Base-by-base conservation (phyloP, 441 rosid genomes). In the Euphorbia celastroides region DNA sequence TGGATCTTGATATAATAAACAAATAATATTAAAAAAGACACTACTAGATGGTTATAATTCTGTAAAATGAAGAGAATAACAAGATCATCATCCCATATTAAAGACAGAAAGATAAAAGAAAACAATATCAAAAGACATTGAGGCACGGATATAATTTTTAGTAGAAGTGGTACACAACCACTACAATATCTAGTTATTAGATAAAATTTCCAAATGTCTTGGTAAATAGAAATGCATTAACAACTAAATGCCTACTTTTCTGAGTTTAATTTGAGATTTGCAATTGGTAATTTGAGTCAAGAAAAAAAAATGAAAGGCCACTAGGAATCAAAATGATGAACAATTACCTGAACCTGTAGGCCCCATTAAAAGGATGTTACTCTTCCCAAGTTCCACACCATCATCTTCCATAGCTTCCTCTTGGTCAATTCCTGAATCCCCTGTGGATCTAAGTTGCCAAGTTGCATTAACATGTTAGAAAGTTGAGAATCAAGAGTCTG, bases 331-430 rank as follows among this genome's bases (percentile, higher is more conserved):
- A 75, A 62, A 69, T 19, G 42, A 69, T 14, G 66, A 66, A 27
- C 74, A 70, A 72, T 84, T 78, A 93, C 99, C 99, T 77, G 99
- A 93, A 60, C 99, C 97, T 51, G 97, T 93, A 42, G 97, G 99
- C 66, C 99, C 99, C 97, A 93, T 89, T 26, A 93, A 72, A 68
- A 93, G 97, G 81, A 93, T 93, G 77, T 91, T 93, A 84, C 97
- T 91, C 81, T 91, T 93, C 89, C 91, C 97, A 57, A 93, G 88
- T 79, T 93, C 99, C 72, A 91, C 99, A 60, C 64, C 66, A 71
- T 86, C 97, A 70, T 89, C 93, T 67, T 89, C 89, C 70, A 74
- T 60, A 69, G 74, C 68, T 72, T 84, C 82, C 11, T 69, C 71
- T 61, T 60, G 61, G 74, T 41, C 70, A 55, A 77, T 83, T 38